Evolutionary conservation across 2,329 filamentous ascomycete genomes (phyloP).

Genomic region (Leptoxyphium fumago): DNA sequence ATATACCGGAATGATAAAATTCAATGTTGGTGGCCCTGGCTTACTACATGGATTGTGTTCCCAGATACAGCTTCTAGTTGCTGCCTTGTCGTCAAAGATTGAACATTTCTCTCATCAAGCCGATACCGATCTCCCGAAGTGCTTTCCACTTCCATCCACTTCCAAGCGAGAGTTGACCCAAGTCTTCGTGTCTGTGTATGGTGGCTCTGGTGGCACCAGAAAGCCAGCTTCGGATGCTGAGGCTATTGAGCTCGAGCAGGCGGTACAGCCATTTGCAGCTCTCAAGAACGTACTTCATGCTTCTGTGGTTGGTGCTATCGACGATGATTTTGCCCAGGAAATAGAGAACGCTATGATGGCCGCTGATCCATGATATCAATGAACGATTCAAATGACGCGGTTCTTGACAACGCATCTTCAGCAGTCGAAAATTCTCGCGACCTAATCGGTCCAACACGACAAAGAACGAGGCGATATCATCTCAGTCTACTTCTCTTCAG

Average conservation of each 20-base stretch:
- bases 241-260: conserved; percentile 22
- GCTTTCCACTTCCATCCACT: conserved; percentile 15
- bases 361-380: too few relatives aligned
- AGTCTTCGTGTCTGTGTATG: neutral
- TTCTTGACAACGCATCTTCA: too few relatives aligned
- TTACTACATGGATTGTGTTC: conserved; percentile 27
- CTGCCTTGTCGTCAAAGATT: conserved; percentile 17
- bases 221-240: neutral
- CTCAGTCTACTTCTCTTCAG: too few relatives aligned
- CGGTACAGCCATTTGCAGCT: conserved; percentile 27
- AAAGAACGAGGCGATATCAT: too few relatives aligned
- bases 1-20: conserved; percentile 38
- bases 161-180: conserved; percentile 11
- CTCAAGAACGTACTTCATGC: conserved; percentile 23
- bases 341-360: too few relatives aligned
- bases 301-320: conserved; percentile 25
- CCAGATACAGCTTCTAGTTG: conserved; percentile 27
- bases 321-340: conserved; percentile 1
- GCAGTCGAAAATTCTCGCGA: too few relatives aligned
- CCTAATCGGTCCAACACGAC: too few relatives aligned
- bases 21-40: conserved; percentile 32
- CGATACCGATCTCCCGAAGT: conserved; percentile 17
- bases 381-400: too few relatives aligned
- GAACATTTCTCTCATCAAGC: conserved; percentile 16
- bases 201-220: neutral